A percentile compares a stretch with the other conserved stretches of the same genome.
Conservation (phyloP, 805 yeast species). For the Candida sonorensis region DNA sequence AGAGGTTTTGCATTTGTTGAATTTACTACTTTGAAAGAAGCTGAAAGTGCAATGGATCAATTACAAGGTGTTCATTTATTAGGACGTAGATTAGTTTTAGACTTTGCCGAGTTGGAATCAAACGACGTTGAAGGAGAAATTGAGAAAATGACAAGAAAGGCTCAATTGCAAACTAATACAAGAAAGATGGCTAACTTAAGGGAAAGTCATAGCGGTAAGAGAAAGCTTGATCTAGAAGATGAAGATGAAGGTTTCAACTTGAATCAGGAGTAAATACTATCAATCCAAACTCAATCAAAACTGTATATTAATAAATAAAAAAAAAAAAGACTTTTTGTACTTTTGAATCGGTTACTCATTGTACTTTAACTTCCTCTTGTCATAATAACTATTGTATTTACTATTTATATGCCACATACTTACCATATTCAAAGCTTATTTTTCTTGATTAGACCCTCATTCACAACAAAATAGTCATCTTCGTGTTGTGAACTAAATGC, state of each 20-base stretch:
- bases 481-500: constrained; percentile 26
- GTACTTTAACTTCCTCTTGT: too few relatives aligned
- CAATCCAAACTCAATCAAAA: too few relatives aligned
- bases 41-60: constrained; percentile 89
- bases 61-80: constrained; percentile 93
- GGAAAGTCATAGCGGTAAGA: constrained; percentile 61
- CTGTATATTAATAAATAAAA: too few relatives aligned
- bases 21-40: constrained; percentile 79
- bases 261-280: constrained; percentile 4
- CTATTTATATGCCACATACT: too few relatives aligned
- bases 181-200: constrained; percentile 64
- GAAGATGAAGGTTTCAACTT: constrained; percentile 35
- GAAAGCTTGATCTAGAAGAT: constrained; percentile 60
- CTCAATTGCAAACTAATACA: constrained; percentile 71
- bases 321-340: too few relatives aligned
- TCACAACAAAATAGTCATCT: constrained; percentile 36
- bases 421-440: constrained; percentile 20
- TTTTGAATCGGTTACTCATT: too few relatives aligned
- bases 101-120: constrained; percentile 79
- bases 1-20: constrained; percentile 98
- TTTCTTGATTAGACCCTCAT: constrained; percentile 39
- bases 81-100: constrained; percentile 91
- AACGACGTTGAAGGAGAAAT: constrained; percentile 86
- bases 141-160: constrained; percentile 82
- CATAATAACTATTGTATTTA: too few relatives aligned